These are phyloP conservation scores for Saccharomycopsis hybrid DNA, from an alignment of 1,139 yeast genomes.

Conservation along the genomic window DNA sequence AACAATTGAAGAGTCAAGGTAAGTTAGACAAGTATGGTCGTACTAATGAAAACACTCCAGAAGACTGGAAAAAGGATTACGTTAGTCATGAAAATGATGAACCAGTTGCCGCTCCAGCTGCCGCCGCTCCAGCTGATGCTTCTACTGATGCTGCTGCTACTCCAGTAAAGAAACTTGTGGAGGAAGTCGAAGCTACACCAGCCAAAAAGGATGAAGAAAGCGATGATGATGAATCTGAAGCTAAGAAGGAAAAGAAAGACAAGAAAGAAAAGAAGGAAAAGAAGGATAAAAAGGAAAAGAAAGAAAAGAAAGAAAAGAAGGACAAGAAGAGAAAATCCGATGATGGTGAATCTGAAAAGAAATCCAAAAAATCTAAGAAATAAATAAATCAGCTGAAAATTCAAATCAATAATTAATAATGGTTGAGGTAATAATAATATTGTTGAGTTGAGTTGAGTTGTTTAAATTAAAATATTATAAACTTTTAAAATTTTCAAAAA, in stretches of 20 bases:
- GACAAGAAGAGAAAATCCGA: constrained; percentile 34
- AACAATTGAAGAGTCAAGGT: constrained; percentile 95
- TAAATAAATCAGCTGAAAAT: background rate
- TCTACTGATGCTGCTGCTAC: constrained; percentile 34
- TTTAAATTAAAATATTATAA: too few species aligned
- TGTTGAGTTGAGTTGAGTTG: too few species aligned
- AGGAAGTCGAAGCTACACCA: constrained; percentile 24
- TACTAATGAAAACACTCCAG: constrained; percentile 89
- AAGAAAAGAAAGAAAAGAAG: constrained; percentile 43
- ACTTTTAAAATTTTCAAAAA: too few species aligned
- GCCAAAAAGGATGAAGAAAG: constrained; percentile 32
- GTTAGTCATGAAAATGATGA: constrained; percentile 71
- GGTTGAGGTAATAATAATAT: background rate
- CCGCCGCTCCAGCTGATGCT: constrained; percentile 30
- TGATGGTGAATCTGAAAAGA: constrained; percentile 14
- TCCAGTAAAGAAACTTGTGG: constrained; percentile 37
- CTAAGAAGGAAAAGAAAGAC: constrained; percentile 32
- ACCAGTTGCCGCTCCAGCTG: constrained; percentile 27
- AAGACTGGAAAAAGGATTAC: constrained; percentile 82
- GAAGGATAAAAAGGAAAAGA: constrained; percentile 32
- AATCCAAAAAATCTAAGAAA: constrained; percentile 26
- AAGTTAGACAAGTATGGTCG: constrained; percentile 95
- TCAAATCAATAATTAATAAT: too few species aligned
- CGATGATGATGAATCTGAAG: constrained; percentile 47
- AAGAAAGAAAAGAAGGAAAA: constrained; percentile 52